Evolutionary conservation across 345 rosid species (phyloP).

Genomic region (Aquilaria yunnanensis): DNA sequence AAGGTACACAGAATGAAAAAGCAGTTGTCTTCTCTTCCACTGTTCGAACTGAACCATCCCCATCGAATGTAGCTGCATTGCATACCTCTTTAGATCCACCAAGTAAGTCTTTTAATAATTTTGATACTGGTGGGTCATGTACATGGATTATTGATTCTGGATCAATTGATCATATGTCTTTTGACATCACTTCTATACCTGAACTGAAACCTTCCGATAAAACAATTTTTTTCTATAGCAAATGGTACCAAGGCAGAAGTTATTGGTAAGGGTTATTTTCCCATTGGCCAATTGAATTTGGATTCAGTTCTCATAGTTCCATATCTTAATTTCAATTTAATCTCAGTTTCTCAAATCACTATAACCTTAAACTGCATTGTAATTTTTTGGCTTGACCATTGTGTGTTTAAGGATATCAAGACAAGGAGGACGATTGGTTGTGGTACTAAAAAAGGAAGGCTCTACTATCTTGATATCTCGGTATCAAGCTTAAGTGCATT

Average conservation of each 20-base stretch:
- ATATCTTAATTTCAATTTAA: not conserved
- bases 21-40: too few relatives aligned
- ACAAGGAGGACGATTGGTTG: not conserved
- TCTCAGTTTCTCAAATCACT: not conserved
- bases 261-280: not conserved
- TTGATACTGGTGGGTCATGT: not conserved
- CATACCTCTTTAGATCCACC: not conserved
- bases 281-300: not conserved
- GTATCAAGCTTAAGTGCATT: not conserved
- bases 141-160: constrained; percentile 10
- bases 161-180: constrained; percentile 1
- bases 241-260: too few relatives aligned
- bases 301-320: not conserved
- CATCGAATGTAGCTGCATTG: not conserved
- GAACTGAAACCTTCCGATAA: too few relatives aligned
- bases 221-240: too few relatives aligned
- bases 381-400: constrained; percentile 6
- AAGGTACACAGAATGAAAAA: too few relatives aligned
- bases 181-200: too few relatives aligned
- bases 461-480: not conserved
- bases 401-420: constrained; percentile 7
- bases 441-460: not conserved
- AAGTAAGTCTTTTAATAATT: not conserved
- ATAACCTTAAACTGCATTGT: not conserved
- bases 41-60: too few relatives aligned